Conservation (phyloP, 352 stramenopile genomes). For the Blastocystis hominis region DNA sequence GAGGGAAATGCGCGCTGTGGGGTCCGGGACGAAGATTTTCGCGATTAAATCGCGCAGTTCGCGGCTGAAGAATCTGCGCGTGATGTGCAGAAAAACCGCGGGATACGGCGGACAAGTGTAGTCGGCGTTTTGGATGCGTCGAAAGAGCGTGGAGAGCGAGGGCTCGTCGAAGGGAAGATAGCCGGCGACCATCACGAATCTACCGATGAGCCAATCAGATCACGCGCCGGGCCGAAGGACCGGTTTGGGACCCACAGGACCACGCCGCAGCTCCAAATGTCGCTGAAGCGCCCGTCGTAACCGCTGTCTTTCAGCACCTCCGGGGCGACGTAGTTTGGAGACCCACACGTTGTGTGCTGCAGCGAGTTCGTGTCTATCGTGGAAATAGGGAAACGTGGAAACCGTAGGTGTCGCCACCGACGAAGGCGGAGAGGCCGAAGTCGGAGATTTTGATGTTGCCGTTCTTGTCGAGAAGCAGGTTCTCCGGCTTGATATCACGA, state of each 20-base stretch:
- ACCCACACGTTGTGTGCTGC: constrained; percentile 86
- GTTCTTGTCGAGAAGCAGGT: constrained; percentile 86
- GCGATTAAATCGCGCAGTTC: constrained; percentile 77
- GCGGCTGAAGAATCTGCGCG: constrained; percentile 71
- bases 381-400: neutral
- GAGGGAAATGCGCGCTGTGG: constrained; percentile 73
- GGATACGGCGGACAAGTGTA: constrained; percentile 77
- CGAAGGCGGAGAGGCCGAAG: constrained; percentile 89
- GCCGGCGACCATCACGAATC: constrained; percentile 72
- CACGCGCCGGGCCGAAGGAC: neutral
- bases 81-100: neutral
- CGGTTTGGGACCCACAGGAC: constrained; percentile 81
- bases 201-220: neutral
- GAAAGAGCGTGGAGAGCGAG: constrained; percentile 85
- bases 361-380: constrained; percentile 71
- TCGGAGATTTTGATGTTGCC: constrained; percentile 96
- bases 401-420: constrained; percentile 62
- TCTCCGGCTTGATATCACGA: constrained; percentile 83
- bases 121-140: constrained; percentile 87
- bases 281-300: constrained; percentile 80
- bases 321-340: constrained; percentile 87
- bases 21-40: constrained; percentile 82
- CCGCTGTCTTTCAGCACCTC: constrained; percentile 83
- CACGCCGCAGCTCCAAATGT: constrained; percentile 94
- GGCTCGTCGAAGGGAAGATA: constrained; percentile 86